phyloP scores from a whole-genome alignment of 176 grass and related monocot genomes.

The Lolium rigidum region DNA sequence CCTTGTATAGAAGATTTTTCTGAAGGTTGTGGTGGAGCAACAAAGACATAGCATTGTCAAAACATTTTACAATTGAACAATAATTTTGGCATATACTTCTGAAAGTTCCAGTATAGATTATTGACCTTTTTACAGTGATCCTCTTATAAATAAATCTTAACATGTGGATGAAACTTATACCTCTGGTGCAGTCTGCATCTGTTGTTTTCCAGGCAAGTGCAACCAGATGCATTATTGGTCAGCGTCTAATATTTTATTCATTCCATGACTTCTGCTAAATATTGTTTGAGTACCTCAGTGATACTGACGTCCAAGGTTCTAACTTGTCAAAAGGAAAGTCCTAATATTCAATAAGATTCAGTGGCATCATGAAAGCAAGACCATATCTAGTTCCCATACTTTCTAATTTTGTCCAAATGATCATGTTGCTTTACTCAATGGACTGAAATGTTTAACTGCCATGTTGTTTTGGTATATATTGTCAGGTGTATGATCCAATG shows the following conservation, averaged over 20 bases:
- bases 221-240: background rate
- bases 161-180: conserved; percentile 26
- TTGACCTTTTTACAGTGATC: conserved; percentile 12
- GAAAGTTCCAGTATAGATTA: background rate
- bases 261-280: background rate
- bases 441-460: background rate
- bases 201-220: conserved; percentile 1
- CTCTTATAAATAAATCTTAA: background rate
- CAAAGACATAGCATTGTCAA: conserved; percentile 19
- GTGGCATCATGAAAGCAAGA: background rate
- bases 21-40: conserved; percentile 26
- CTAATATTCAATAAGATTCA: background rate
- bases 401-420: background rate
- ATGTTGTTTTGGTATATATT: background rate
- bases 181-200: background rate
- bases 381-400: background rate
- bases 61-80: conserved; percentile 36
- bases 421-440: background rate
- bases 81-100: conserved; percentile 37
- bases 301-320: background rate
- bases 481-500: background rate
- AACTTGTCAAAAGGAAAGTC: background rate
- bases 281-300: background rate
- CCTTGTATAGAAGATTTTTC: conserved; percentile 27
- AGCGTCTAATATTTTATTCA: background rate